A percentile compares a stretch with the other conserved stretches of the same genome.
Conservation (phyloP, 2,329 filamentous ascomycete genomes). For the Ophiosphaerella korrae region DNA sequence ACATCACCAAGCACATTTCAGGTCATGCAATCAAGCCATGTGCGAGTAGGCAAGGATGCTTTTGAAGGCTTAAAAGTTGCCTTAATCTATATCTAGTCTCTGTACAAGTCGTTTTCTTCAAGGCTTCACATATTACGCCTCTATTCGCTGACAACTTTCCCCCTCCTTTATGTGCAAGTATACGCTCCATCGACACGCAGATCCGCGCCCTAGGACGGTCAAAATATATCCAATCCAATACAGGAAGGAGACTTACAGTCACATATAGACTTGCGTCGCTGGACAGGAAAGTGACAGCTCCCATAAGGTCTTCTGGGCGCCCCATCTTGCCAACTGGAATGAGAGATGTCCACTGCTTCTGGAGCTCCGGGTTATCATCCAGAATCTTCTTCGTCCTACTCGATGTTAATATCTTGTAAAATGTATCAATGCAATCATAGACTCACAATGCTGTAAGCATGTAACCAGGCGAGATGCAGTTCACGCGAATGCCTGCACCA, state of each 20-base stretch:
- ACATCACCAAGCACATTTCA: no score
- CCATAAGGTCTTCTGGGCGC: conserved; percentile 88
- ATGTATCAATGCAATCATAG: neutral
- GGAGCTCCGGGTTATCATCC: conserved; percentile 87
- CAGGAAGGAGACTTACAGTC: conserved; percentile 27
- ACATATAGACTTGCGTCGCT: conserved; percentile 68
- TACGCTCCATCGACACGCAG: conserved; percentile 87
- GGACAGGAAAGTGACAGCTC: conserved; percentile 83
- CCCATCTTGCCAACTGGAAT: conserved; percentile 97
- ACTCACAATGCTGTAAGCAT: conserved; percentile 92
- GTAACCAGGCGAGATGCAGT: conserved; percentile 94
- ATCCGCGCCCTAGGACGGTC: conserved; percentile 63
- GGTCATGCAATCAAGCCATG: no score
- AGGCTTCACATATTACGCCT: no score
- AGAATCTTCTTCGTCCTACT: conserved; percentile 88
- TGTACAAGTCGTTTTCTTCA: no score
- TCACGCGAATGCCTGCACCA: conserved; percentile 83
- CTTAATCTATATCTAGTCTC: no score
- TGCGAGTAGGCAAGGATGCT: no score
- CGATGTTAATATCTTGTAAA: conserved; percentile 15
- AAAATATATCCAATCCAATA: conserved; percentile 25
- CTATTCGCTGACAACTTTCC: neutral
- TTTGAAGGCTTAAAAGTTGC: no score
- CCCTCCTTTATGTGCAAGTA: conserved; percentile 66
- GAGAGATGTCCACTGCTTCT: conserved; percentile 86